Evolutionary conservation across 1,284 basidiomycete species (phyloP), one percentile per base, ranked within the genome.

Genomic region (Phaffia rhodozyma): DNA sequence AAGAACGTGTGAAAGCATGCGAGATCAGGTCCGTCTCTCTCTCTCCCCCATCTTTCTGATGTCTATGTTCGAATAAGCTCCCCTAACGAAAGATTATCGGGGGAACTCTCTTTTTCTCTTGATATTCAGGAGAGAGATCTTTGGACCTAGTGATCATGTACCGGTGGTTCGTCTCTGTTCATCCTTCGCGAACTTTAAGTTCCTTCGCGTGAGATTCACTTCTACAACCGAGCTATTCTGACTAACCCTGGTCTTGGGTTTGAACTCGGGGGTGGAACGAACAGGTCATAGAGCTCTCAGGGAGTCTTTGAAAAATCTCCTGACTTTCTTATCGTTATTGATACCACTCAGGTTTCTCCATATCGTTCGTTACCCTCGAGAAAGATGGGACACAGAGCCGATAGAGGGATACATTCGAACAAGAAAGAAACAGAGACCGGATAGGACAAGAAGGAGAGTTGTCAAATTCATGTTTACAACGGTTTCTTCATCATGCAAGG

Each of bases 21-120:
- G 64, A 66, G 64, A 66, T 66, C 21, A 23, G 64, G 55, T 56
- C n/a, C 34, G 63, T 58, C n/a, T 23, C 30, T 1, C n/a, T 34
- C 49, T 25, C 49, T 38, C 29, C 16, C n/a, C 5, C 30, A 25
- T 38, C 29, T 34, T 13, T n/a, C 48, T 20, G 7, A 11, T 48
- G 23, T 2, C 9, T 21, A 20, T 29, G 7, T 23, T 20, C 25
- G 23, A 6, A 20, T 23, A 3, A 3, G 18, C n/a, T 32, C n/a
- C 32, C 4, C 25, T 55, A 2, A n/a, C 13, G n/a, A 5, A 55
- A 3, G 23, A 27, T n/a, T n/a, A 23, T 6, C 27, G 5, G 16
- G 27, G 38, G 18, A 9, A 21, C 2, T n/a, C 20, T 53, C 20
- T 53, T 11, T 53, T 55, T 55, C 18, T 55, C 32, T 32, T 9